Evolutionary conservation across 2,329 filamentous ascomycete genomes (phyloP), one percentile per base, ranked within the genome.

Genomic region (Drechslera avenae): DNA sequence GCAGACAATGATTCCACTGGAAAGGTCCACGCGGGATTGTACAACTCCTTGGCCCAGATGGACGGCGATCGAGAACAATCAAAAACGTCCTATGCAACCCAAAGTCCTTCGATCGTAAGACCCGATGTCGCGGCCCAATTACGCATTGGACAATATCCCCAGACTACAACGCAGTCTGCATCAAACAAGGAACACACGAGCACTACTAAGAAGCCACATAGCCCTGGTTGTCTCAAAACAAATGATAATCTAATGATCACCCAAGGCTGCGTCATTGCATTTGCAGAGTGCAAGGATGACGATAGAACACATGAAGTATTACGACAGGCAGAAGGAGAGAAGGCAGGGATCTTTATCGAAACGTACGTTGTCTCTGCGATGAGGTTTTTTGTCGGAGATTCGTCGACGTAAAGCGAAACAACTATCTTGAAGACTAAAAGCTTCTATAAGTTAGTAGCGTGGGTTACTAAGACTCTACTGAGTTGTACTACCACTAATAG

Each of bases 281-380:
- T 68, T 54, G 73, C 74, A 4, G 59, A 67, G 39, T 59, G 52
- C 7, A 30, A 49, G 41, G 51, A 55, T 23, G 51, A 52, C 42
- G 45, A 50, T 6, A 47, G 42, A 2, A 59, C 64, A 9, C 56
- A 59, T 2, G 56, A 57, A 18, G 58, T 69, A 35, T 52, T 76
- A 44, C 69, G 76, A 43, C 74, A 78, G 55, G 61, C 77, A 1
- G 64, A 63, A 35, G 68, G 72, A 36, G 73, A 74, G 52, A 64
- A 74, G 46, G 59, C 65, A 18, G 76, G 75, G 5, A 52, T 66
- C 17, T 79, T 78, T 51, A 59, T 57, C 18, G 76, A 78, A 59
- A 67, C 74, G 3, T 66, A 68, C 19, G 64, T 79, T 28, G 63
- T 78, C 9, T 67, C 75, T 17, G 76, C 74, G 2, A 69, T 77